phyloP scores from a whole-genome alignment of 257 asterid species.

The Phtheirospermum japonicum region DNA sequence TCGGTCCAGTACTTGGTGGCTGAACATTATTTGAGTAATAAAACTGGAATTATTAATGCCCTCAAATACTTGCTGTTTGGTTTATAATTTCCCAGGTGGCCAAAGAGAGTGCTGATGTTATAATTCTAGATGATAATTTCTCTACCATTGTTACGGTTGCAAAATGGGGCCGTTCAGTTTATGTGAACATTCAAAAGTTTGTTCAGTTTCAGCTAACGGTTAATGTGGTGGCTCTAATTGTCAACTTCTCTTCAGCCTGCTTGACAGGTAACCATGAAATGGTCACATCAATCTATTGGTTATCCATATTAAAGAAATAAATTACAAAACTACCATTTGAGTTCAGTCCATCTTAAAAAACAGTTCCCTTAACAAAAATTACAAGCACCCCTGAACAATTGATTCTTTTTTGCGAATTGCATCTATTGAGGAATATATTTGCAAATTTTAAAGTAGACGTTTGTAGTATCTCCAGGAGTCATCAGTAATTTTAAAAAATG shows the following conservation, averaged over 20 bases:
- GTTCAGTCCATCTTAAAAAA: neutral
- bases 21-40: neutral
- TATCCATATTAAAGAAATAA: neutral
- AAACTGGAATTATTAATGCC: neutral
- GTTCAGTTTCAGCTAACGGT: constrained; percentile 96
- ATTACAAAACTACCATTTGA: neutral
- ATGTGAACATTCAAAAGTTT: constrained; percentile 86
- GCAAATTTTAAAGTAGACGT: too few species aligned
- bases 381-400: neutral
- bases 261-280: constrained; percentile 58
- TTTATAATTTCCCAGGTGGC: constrained; percentile 64
- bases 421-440: too few species aligned
- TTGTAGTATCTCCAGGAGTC: too few species aligned
- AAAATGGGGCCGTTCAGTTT: constrained; percentile 97
- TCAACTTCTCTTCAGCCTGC: constrained; percentile 96
- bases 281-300: neutral
- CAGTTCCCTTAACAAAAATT: neutral
- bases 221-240: constrained; percentile 87
- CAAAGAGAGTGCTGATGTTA: constrained; percentile 96
- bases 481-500: too few species aligned
- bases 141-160: constrained; percentile 96
- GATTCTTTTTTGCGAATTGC: neutral
- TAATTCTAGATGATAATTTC: constrained; percentile 91
- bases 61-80: constrained; percentile 15
- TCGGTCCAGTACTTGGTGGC: neutral